Percentiles rank a stretch among this genome's conserved stretches.
Conservation (phyloP, 257 asterid species). For the Gentiana dahurica region DNA sequence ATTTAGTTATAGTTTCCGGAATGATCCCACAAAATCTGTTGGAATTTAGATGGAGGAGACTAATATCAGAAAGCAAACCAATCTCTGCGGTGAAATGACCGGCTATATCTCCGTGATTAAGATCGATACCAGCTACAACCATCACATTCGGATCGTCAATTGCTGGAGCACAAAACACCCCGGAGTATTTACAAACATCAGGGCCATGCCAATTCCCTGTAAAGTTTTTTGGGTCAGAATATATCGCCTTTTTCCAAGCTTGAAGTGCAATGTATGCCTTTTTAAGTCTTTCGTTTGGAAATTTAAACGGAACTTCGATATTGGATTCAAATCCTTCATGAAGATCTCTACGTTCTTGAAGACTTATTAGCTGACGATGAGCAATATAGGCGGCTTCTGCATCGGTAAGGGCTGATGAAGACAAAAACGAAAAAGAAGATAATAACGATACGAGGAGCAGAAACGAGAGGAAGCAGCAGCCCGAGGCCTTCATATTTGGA, state of each 20-base stretch:
- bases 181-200: conserved; percentile 55
- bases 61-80: conserved; percentile 46
- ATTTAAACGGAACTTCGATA: neutral
- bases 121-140: conserved; percentile 74
- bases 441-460: conserved; percentile 6
- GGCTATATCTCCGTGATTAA: conserved; percentile 70
- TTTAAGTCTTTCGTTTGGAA: conserved; percentile 34
- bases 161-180: conserved; percentile 51
- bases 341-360: conserved; percentile 7
- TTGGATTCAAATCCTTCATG: conserved; percentile 3
- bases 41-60: conserved; percentile 64
- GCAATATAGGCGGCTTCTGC: conserved; percentile 14
- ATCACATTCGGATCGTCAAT: conserved; percentile 36
- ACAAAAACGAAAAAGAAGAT: conserved; percentile 13
- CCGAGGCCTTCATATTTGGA: conserved; percentile 33
- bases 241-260: conserved; percentile 56
- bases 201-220: conserved; percentile 63
- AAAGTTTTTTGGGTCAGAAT: conserved; percentile 60
- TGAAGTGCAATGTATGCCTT: conserved; percentile 53
- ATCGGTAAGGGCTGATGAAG: conserved; percentile 15
- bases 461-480: conserved; percentile 30
- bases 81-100: conserved; percentile 72
- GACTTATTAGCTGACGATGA: conserved; percentile 17
- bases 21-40: conserved; percentile 72
- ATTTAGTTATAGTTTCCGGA: conserved; percentile 32